These are phyloP conservation scores for Phytopythium ostracodes DNA, from an alignment of 352 stramenopile genomes.

Conservation along the genomic window DNA sequence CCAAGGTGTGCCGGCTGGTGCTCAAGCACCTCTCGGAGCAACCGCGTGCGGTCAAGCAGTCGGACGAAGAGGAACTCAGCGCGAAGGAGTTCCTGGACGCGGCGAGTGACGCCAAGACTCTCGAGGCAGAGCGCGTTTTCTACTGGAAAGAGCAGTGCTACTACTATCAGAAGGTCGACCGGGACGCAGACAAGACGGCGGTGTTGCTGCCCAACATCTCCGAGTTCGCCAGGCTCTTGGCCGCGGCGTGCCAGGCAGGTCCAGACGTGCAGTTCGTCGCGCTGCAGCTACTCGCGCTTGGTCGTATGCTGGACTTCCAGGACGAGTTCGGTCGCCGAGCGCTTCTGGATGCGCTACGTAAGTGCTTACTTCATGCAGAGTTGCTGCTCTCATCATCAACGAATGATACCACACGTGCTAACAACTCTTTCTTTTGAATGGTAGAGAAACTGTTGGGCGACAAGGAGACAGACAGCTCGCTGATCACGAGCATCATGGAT, in stretches of 20 bases:
- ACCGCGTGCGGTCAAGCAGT: conserved; percentile 20
- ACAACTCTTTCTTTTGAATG: neutral
- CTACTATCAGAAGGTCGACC: conserved; percentile 64
- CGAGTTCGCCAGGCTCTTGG: conserved; percentile 67
- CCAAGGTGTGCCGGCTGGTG: conserved; percentile 44
- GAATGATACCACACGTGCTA: neutral
- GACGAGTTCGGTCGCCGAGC: conserved; percentile 75
- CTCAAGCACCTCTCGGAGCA: conserved; percentile 42
- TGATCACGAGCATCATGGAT: conserved; percentile 70
- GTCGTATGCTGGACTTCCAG: conserved; percentile 68
- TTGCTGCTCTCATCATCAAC: neutral
- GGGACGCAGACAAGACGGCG: conserved; percentile 46
- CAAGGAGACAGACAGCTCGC: conserved; percentile 43
- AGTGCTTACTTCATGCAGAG: conserved; percentile 11
- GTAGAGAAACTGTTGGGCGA: conserved; percentile 58
- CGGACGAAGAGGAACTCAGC: conserved; percentile 36
- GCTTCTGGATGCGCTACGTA: conserved; percentile 63
- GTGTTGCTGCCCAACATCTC: conserved; percentile 57
- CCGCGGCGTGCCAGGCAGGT: conserved; percentile 36
- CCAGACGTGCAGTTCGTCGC: conserved; percentile 60
- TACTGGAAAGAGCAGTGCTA: conserved; percentile 81
- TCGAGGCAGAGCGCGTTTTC: conserved; percentile 57
- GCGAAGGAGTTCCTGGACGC: conserved; percentile 37
- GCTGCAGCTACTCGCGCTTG: conserved; percentile 60
- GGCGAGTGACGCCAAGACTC: conserved; percentile 25